These are phyloP conservation scores for Colletotrichum eremochloae DNA, from an alignment of 2,329 filamentous ascomycete genomes.

Conservation along the genomic window DNA sequence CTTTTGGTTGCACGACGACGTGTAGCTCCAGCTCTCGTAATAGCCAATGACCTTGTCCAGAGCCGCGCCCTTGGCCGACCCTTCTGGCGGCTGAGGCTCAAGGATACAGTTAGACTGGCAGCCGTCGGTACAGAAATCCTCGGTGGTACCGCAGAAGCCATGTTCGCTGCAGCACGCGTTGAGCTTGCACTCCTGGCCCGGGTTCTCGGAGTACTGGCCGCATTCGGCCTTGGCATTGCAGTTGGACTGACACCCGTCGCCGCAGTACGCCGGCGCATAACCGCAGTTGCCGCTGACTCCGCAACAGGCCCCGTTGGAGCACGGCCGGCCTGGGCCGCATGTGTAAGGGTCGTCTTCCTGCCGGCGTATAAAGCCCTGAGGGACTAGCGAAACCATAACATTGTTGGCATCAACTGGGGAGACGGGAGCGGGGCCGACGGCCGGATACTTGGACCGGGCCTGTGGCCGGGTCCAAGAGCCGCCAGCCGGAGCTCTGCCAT, in stretches of 20 bases:
- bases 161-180: conserved; percentile 26
- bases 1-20: no score
- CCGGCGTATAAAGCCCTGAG: no score
- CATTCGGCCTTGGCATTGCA: conserved; percentile 16
- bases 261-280: not conserved
- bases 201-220: not conserved
- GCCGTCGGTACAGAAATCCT: not conserved
- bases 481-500: no score
- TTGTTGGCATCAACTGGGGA: no score
- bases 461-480: no score
- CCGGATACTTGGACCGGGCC: no score
- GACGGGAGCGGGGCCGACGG: no score
- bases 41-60: no score
- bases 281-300: not conserved
- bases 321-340: not conserved
- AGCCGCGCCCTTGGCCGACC: no score
- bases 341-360: not conserved
- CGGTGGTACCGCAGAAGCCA: conserved; percentile 45
- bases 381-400: no score
- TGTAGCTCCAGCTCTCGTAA: no score
- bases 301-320: not conserved
- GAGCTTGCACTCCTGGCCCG: not conserved
- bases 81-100: conserved; percentile 42
- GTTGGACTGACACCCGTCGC: not conserved
- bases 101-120: conserved; percentile 13